Percentiles rank a stretch among this genome's conserved stretches.
Evolutionary conservation across 352 stramenopile species (phyloP).

Genomic region (Pythium graminicola): DNA sequence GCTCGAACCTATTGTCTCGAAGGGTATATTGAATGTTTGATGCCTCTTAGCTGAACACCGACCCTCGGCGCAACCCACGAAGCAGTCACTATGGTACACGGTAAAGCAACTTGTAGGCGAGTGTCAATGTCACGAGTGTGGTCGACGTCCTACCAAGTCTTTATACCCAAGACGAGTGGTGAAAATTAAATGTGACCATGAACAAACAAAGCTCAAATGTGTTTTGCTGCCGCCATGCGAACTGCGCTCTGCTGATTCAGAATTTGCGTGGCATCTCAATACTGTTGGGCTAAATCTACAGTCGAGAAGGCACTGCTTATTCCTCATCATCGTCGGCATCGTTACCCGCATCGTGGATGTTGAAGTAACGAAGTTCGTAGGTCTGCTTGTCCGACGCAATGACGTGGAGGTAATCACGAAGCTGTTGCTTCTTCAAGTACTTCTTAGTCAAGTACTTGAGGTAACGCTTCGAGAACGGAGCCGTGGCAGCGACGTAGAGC

Average conservation of each 20-base stretch:
- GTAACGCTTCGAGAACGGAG: slow-evolving; percentile 98
- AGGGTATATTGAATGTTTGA: background rate
- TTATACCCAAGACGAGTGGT: background rate
- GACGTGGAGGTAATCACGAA: slow-evolving; percentile 99
- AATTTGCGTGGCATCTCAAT: slow-evolving; percentile 15
- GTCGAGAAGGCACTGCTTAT: slow-evolving; percentile 41
- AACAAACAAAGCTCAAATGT: background rate
- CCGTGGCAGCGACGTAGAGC: slow-evolving; percentile 91
- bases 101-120: too few species aligned
- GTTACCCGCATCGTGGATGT: slow-evolving; percentile 92
- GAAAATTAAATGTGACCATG: background rate
- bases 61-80: slow-evolving; percentile 13
- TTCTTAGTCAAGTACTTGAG: slow-evolving; percentile 99
- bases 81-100: slow-evolving; percentile 14
- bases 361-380: slow-evolving; percentile 99
- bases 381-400: slow-evolving; percentile 98
- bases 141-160: too few species aligned
- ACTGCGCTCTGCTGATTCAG: slow-evolving; percentile 23
- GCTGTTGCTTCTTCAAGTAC: slow-evolving; percentile 99
- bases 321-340: slow-evolving; percentile 86
- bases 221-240: slow-evolving; percentile 20
- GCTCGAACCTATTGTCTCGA: background rate
- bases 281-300: background rate
- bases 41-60: slow-evolving; percentile 6
- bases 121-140: too few species aligned